phyloP scores from a whole-genome alignment of 2,329 filamentous ascomycete species.

The Mycosphaerella sp. region DNA sequence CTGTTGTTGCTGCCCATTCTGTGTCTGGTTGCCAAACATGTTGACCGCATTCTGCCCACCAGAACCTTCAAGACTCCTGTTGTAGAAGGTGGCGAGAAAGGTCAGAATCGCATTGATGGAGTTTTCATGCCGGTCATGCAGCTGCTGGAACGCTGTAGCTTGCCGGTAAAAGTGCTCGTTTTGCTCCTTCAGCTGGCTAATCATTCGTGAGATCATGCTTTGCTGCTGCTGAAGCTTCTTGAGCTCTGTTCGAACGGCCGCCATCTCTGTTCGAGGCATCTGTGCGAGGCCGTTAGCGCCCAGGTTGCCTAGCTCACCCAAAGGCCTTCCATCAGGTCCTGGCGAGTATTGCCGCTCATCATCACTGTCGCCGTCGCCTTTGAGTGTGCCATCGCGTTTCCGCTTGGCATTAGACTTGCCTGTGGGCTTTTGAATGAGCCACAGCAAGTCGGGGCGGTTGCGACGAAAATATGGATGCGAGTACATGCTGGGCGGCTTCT shows the following conservation, averaged over 20 bases:
- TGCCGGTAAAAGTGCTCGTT: conserved; percentile 85
- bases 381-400: conserved; percentile 51
- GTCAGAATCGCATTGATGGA: conserved; percentile 98
- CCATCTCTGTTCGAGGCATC: conserved; percentile 65
- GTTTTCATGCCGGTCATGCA: conserved; percentile 95
- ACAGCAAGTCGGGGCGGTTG: conserved; percentile 83
- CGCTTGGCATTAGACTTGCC: conserved; percentile 51
- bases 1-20: conserved; percentile 31
- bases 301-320: conserved; percentile 25
- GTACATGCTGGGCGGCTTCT: conserved; percentile 95
- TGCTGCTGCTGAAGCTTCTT: conserved; percentile 79
- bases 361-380: conserved; percentile 61
- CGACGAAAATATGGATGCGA: conserved; percentile 94
- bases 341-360: conserved; percentile 45
- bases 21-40: conserved; percentile 59
- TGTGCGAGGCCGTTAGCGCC: conserved; percentile 46
- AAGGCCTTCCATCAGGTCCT: conserved; percentile 22
- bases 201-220: conserved; percentile 73
- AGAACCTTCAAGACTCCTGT: conserved; percentile 83
- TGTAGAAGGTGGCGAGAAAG: conserved; percentile 93
- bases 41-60: conserved; percentile 72
- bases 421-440: conserved; percentile 95
- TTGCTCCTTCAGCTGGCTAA: conserved; percentile 72
- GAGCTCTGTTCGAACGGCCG: conserved; percentile 71
- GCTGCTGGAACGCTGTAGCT: conserved; percentile 78